phyloP scores from a whole-genome alignment of 139 green algal species.

The Chlamydomonas sp. region DNA sequence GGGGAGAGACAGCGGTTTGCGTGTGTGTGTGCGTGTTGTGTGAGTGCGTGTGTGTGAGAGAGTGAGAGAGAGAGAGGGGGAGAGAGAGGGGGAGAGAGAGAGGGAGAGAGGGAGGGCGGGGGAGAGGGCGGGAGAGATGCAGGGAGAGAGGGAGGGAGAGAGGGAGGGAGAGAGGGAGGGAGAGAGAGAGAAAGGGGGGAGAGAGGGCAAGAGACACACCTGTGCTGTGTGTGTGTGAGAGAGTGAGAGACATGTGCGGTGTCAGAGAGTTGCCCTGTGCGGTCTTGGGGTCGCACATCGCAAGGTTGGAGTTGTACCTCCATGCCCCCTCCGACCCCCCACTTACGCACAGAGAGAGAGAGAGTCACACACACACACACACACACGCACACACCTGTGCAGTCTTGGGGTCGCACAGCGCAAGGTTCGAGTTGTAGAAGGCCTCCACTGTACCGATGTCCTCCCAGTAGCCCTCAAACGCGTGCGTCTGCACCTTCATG shows the following conservation, averaged over 20 bases:
- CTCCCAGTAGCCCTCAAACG: constrained; percentile 89
- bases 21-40: too few species aligned
- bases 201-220: not conserved
- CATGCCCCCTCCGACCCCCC: constrained; percentile 93
- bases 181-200: not conserved
- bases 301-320: constrained; percentile 94
- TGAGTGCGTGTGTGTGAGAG: too few species aligned
- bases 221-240: not conserved
- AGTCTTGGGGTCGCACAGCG: constrained; percentile 70
- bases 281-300: constrained; percentile 68
- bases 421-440: constrained; percentile 96
- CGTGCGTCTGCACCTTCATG: constrained; percentile 66
- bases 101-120: not conserved
- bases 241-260: not conserved
- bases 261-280: constrained; percentile 67
- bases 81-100: too few species aligned
- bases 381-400: too few species aligned
- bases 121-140: not conserved
- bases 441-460: constrained; percentile 92
- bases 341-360: too few species aligned
- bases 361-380: too few species aligned
- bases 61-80: too few species aligned
- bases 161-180: not conserved
- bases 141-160: not conserved
- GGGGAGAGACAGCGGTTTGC: too few species aligned